Evolutionary conservation across 176 grass and related monocot genomes (phyloP), one percentile per base, ranked within the genome.

Genomic region (Lolium perenne): DNA sequence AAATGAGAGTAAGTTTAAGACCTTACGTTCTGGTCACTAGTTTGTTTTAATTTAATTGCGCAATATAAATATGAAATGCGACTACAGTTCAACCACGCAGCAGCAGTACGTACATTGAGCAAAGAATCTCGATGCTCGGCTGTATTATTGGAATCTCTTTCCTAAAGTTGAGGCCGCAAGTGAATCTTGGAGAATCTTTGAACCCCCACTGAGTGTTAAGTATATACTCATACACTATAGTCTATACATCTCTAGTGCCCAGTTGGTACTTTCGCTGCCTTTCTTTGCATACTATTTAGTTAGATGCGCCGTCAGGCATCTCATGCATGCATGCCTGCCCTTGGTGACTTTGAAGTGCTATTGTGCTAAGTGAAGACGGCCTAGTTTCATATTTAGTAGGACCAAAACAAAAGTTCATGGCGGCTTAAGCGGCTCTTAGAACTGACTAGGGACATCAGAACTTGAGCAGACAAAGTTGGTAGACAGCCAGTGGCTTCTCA

Each of bases 171-270:
- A 47, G 3, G 74, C 43, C 22, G 14, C 61, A 88, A 21, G 32
- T 63, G 87, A 89, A 84, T 84, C 87, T 80, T 38, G 2, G 14
- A 50, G 81, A 79, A 71, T 53, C 80, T 40, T 35, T 32, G 8
- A 1, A 35, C 40, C 20, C 20, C 12, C 12, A 8, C 48, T n/a
- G 21, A 22, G 29, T 79, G 63, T 55, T 22, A 82, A 82, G 26
- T 77, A 35, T 69, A 64, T 64, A 29, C 58, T 11, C 58, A 43
- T 8, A 43, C 41, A 7, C 41, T 38, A 35, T 35, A 35, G 5
- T 55, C 29, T 8, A n/a, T 66, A 55, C 11, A 64, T 45, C 23
- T 45, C 51, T 18, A 50, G 10, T 50, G 48, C 11, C 10, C 5
- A 63, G 17, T 73, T 71, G 55, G 55, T 88, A 62, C 87, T 88